Conservation (phyloP, 2,329 filamentous ascomycete genomes). For the Chrysoporthe deuterocubensis region DNA sequence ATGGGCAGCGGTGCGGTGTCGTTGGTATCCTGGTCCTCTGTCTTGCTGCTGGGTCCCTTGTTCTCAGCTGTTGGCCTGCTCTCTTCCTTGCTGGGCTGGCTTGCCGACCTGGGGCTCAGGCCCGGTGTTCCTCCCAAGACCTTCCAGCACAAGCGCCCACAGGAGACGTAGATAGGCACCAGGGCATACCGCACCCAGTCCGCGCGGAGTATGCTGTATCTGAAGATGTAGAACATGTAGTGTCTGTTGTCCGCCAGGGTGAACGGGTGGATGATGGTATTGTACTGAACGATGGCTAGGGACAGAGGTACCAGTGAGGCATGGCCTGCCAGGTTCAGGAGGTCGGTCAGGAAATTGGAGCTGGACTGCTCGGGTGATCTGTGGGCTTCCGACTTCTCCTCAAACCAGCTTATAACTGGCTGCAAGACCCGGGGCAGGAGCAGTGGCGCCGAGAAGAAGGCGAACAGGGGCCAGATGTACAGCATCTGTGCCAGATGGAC, state of each 20-base stretch:
- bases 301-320: slow-evolving; percentile 16
- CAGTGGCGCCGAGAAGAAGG: slow-evolving; percentile 87
- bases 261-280: slow-evolving; percentile 95
- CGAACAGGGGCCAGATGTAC: slow-evolving; percentile 89
- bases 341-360: slow-evolving; percentile 35
- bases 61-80: neutral
- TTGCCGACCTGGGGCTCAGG: slow-evolving; percentile 6
- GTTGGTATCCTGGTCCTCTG: neutral
- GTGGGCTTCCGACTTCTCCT: neutral
- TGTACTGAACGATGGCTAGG: slow-evolving; percentile 66
- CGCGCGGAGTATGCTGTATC: slow-evolving; percentile 74
- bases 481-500: slow-evolving; percentile 91
- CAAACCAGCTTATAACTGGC: slow-evolving; percentile 37
- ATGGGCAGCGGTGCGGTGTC: slow-evolving; percentile 24
- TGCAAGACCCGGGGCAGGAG: slow-evolving; percentile 57
- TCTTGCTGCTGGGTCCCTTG: neutral
- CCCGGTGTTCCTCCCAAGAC: slow-evolving; percentile 55
- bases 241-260: slow-evolving; percentile 95
- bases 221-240: slow-evolving; percentile 96
- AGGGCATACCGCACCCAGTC: slow-evolving; percentile 68
- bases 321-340: slow-evolving; percentile 39
- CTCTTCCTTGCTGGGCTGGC: neutral
- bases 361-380: neutral
- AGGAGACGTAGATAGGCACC: slow-evolving; percentile 70
- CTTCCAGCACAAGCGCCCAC: slow-evolving; percentile 70